phyloP scores from a whole-genome alignment of 2,329 filamentous ascomycete genomes.

The Aureobasidium namibiae region DNA sequence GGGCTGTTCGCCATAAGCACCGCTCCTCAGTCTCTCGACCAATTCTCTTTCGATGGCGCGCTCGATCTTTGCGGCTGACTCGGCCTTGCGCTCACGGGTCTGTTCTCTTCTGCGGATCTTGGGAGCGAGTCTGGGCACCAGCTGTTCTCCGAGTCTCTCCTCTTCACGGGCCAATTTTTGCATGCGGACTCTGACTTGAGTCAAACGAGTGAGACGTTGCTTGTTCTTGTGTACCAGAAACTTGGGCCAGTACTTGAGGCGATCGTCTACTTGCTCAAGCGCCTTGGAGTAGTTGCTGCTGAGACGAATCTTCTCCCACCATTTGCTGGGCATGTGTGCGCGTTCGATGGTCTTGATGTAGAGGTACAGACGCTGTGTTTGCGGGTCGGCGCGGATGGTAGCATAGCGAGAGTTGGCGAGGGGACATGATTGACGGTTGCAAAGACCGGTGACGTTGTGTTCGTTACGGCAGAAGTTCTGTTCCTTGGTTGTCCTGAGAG shows the following conservation, averaged over 20 bases:
- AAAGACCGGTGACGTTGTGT: conserved; percentile 50
- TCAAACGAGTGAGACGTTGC: conserved; percentile 84
- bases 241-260: conserved; percentile 88
- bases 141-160: conserved; percentile 75
- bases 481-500: conserved; percentile 55
- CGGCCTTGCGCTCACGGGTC: conserved; percentile 41
- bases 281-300: conserved; percentile 87
- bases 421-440: conserved; percentile 80
- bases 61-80: conserved; percentile 77
- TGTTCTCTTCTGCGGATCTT: conserved; percentile 59
- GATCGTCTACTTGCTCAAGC: conserved; percentile 75
- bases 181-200: conserved; percentile 75
- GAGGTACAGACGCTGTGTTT: conserved; percentile 77
- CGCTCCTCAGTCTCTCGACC: conserved; percentile 80
- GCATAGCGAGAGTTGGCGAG: conserved; percentile 89
- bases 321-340: conserved; percentile 75
- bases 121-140: conserved; percentile 82
- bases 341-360: conserved; percentile 96
- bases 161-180: conserved; percentile 80
- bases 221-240: conserved; percentile 93
- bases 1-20: conserved; percentile 88
- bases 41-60: conserved; percentile 91
- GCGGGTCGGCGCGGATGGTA: conserved; percentile 74
- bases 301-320: conserved; percentile 90
- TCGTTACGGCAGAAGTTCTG: conserved; percentile 93